These are phyloP conservation scores for Chytriomyces confervae DNA, from an alignment of 192 early-diverging fungal species.

Conservation along the genomic window DNA sequence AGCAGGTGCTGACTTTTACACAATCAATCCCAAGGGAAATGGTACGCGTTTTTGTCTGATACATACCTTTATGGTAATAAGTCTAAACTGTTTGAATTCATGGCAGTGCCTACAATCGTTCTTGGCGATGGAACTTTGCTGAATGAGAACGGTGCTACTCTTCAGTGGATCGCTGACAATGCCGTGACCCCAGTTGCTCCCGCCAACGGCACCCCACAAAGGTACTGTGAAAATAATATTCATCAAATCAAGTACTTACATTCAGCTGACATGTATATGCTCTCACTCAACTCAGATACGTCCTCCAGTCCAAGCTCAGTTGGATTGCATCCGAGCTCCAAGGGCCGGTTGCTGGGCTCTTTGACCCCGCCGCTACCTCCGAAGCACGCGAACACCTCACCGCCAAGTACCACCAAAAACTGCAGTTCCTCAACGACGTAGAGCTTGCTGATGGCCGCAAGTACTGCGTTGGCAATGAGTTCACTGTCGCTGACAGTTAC, in stretches of 20 bases:
- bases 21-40: conserved; percentile 43
- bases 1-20: conserved; percentile 33
- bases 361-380: conserved; percentile 17
- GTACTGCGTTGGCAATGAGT: conserved; percentile 35
- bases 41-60: not conserved
- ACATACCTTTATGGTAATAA: no score
- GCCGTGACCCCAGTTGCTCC: not conserved
- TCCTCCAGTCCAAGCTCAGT: conserved; percentile 44
- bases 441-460: conserved; percentile 36
- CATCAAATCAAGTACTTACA: not conserved
- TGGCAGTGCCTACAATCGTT: conserved; percentile 33
- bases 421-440: conserved; percentile 32
- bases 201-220: not conserved
- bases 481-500: conserved; percentile 45
- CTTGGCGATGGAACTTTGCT: conserved; percentile 36
- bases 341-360: conserved; percentile 10
- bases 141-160: conserved; percentile 39
- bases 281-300: conserved; percentile 12
- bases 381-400: not conserved
- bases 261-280: no score
- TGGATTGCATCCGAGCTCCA: conserved; percentile 41
- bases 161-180: conserved; percentile 43
- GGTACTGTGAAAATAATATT: not conserved
- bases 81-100: no score
- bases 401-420: not conserved